Base-by-base conservation (phyloP, 139 green algal genomes). In the Dunaliella primolecta region DNA sequence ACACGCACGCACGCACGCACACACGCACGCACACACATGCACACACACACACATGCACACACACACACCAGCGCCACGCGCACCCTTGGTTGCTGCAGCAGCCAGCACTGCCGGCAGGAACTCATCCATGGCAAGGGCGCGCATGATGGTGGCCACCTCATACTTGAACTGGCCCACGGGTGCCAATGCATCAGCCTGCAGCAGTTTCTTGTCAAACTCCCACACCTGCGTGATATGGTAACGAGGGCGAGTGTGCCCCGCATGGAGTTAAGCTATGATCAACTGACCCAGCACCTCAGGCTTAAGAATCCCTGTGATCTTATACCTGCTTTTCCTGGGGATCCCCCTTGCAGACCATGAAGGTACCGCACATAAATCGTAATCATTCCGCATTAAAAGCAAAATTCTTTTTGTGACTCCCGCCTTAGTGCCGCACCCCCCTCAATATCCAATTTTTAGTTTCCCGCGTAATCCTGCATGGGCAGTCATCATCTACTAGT, bases 171-270 rank as follows among this genome's bases (percentile, higher is more conserved):
- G 87, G n/a, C 83, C 85, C n/a, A 97, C 89, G 34, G 90, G 87
- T 27, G 92, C 88, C 81, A 95, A 80, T 0, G 93, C 94, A 71
- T 96, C 92, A 23, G 89, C 71, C 88, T 95, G 93, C 33, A 98
- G 90, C 83, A 96, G 88, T 84, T 94, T 95, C 82, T 92, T 94
- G 91, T 98, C 94, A 84, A 95, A 93, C 89, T 97, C 95, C 89
- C 92, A 97, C 35, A 96, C 94, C 92, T 96, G 91, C 70, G 37
- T 11, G 35, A 1, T 24, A 24, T n/a, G n/a, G 23, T 21, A 23
- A 80, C 74, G 29, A 21, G n/a, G 74, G n/a, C 74, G 74, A n/a
- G n/a, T 80, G 74, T 80, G n/a, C n/a, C n/a, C n/a, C n/a, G n/a
- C n/a, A n/a, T n/a, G n/a, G n/a, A n/a, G n/a, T n/a, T n/a, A n/a